These are phyloP conservation scores for Myxozyma neotropica DNA, from an alignment of 805 yeast genomes.

Conservation along the genomic window DNA sequence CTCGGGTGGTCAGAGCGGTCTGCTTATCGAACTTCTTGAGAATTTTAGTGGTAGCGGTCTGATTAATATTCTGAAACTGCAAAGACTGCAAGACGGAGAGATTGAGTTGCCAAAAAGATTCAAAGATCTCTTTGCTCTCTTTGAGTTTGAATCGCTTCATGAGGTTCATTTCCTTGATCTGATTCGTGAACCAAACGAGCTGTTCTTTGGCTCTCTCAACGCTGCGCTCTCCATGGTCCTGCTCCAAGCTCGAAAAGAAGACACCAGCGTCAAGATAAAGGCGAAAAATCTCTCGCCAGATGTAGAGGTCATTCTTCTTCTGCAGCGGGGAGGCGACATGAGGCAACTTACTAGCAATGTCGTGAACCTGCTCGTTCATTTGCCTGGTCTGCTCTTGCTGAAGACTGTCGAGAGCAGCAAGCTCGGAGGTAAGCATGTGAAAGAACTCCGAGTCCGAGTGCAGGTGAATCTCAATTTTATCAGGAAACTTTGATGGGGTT, in stretches of 20 bases:
- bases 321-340: conserved; percentile 48
- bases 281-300: conserved; percentile 71
- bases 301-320: conserved; percentile 56
- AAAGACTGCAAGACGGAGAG: conserved; percentile 57
- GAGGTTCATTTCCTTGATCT: conserved; percentile 46
- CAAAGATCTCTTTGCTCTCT: conserved; percentile 50
- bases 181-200: conserved; percentile 47
- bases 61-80: conserved; percentile 63
- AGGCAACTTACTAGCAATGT: conserved; percentile 48
- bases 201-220: conserved; percentile 52
- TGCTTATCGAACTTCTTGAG: conserved; percentile 76
- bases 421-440: conserved; percentile 57
- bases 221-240: conserved; percentile 50
- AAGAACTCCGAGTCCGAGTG: conserved; percentile 64
- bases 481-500: neutral
- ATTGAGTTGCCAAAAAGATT: conserved; percentile 57
- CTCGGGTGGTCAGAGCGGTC: conserved; percentile 53
- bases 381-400: conserved; percentile 48
- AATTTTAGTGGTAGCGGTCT: conserved; percentile 66
- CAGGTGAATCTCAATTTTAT: conserved; percentile 46
- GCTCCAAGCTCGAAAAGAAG: conserved; percentile 58
- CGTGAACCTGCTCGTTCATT: conserved; percentile 49
- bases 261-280: conserved; percentile 67
- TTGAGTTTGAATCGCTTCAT: conserved; percentile 51
- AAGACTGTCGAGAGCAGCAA: conserved; percentile 52